These are phyloP conservation scores for Wickerhamiella alocasiicola DNA, from an alignment of 805 yeast species.

Conservation along the genomic window DNA sequence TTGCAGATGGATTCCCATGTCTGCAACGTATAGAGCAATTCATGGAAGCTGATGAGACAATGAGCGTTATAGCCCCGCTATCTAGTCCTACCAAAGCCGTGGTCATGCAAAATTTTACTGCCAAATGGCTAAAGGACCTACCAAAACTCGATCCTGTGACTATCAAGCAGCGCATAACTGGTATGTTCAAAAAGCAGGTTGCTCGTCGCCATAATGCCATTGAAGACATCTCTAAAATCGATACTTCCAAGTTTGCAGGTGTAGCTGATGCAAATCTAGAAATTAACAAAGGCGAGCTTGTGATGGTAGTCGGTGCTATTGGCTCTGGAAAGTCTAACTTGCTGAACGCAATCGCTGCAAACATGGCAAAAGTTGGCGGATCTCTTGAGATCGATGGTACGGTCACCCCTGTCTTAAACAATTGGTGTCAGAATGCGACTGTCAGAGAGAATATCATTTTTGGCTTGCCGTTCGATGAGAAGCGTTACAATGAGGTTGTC, in stretches of 20 bases:
- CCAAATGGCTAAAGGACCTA: constrained; percentile 44
- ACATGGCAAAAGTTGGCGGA: constrained; percentile 49
- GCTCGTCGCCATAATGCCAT: background rate
- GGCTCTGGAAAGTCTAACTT: constrained; percentile 76
- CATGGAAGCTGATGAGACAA: constrained; percentile 30
- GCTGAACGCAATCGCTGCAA: constrained; percentile 55
- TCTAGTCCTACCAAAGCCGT: background rate
- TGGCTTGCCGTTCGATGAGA: constrained; percentile 42
- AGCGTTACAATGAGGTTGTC: constrained; percentile 42
- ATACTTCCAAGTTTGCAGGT: background rate
- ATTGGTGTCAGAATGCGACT: constrained; percentile 78
- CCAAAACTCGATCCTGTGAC: background rate
- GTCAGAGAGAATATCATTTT: constrained; percentile 62
- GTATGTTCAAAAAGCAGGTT: background rate
- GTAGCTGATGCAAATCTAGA: constrained; percentile 30
- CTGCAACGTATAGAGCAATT: constrained; percentile 20
- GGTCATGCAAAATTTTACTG: constrained; percentile 34
- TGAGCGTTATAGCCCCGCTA: constrained; percentile 21
- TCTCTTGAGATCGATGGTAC: constrained; percentile 39
- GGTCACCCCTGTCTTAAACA: constrained; percentile 48
- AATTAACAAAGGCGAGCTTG: constrained; percentile 52
- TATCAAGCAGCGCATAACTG: background rate
- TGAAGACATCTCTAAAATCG: background rate
- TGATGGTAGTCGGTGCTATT: constrained; percentile 66
- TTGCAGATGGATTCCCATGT: constrained; percentile 30